phyloP scores from a whole-genome alignment of 345 rosid genomes.

The Euphorbia peplus region DNA sequence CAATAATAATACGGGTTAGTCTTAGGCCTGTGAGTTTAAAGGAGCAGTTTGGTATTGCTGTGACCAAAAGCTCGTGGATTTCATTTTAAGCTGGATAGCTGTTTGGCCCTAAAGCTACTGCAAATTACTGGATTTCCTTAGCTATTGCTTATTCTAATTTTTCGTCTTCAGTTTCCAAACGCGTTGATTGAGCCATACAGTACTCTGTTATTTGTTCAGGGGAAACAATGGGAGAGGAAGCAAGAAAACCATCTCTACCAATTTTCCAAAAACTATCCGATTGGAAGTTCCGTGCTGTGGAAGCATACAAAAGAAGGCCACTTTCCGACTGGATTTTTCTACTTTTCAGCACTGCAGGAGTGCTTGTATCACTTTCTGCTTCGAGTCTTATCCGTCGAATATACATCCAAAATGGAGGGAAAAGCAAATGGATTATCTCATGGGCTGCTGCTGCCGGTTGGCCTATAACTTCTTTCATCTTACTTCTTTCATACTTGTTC shows the following conservation, averaged over 20 bases:
- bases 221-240: constrained; percentile 42
- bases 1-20: too few relatives aligned
- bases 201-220: constrained; percentile 20
- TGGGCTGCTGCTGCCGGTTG: constrained; percentile 89
- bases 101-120: too few relatives aligned
- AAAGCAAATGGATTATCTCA: constrained; percentile 91
- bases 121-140: too few relatives aligned
- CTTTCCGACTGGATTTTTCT: constrained; percentile 78
- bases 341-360: constrained; percentile 41
- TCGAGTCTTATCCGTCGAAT: constrained; percentile 71
- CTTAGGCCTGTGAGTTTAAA: too few relatives aligned
- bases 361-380: constrained; percentile 82
- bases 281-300: constrained; percentile 30
- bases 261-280: constrained; percentile 28
- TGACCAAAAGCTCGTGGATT: too few relatives aligned
- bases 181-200: too few relatives aligned
- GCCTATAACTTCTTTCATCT: constrained; percentile 62
- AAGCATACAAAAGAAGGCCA: constrained; percentile 56
- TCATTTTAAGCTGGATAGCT: too few relatives aligned
- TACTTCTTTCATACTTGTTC: constrained; percentile 52
- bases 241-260: constrained; percentile 25
- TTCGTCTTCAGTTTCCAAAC: too few relatives aligned
- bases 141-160: too few relatives aligned
- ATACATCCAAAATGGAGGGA: constrained; percentile 69
- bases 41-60: too few relatives aligned